Percentiles rank a stretch among this genome's conserved stretches.
Conservation (phyloP, 192 early-diverging fungal species). For the Backusella macrospora region DNA sequence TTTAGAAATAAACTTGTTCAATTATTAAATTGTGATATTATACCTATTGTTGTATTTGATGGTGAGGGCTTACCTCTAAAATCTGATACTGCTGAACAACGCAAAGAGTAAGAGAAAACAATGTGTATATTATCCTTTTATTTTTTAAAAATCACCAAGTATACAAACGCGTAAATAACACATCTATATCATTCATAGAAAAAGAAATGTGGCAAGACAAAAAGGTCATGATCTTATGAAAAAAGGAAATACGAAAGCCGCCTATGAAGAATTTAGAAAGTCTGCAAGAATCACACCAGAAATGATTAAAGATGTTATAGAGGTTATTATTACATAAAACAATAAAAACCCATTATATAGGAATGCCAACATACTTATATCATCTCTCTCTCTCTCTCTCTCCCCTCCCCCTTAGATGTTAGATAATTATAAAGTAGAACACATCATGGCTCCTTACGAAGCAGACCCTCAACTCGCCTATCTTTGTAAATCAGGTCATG, state of each 20-base stretch:
- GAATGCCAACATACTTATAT: no score
- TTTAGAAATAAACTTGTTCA: slow-evolving; percentile 80
- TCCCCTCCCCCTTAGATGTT: slow-evolving; percentile 51
- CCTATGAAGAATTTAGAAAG: slow-evolving; percentile 9
- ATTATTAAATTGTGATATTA: slow-evolving; percentile 70
- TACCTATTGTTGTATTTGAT: slow-evolving; percentile 93
- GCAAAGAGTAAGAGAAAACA: slow-evolving; percentile 59
- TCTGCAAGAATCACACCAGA: background rate
- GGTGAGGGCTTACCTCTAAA: slow-evolving; percentile 91
- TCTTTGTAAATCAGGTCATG: slow-evolving; percentile 66
- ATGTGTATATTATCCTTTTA: no score
- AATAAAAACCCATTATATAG: slow-evolving; percentile 9
- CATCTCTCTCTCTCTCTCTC: no score
- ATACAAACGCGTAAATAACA: background rate
- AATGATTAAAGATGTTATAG: slow-evolving; percentile 15
- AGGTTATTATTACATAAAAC: slow-evolving; percentile 14
- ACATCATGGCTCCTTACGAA: slow-evolving; percentile 94
- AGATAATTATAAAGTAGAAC: slow-evolving; percentile 63
- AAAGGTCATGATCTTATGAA: background rate
- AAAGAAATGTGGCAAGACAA: background rate
- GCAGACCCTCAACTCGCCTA: slow-evolving; percentile 96
- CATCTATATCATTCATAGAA: background rate
- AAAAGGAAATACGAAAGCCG: background rate
- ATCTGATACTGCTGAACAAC: slow-evolving; percentile 66
- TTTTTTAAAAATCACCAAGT: no score